Evolutionary conservation across 2,329 filamentous ascomycete species (phyloP).

Genomic region (Arthrinium puccinioides): DNA sequence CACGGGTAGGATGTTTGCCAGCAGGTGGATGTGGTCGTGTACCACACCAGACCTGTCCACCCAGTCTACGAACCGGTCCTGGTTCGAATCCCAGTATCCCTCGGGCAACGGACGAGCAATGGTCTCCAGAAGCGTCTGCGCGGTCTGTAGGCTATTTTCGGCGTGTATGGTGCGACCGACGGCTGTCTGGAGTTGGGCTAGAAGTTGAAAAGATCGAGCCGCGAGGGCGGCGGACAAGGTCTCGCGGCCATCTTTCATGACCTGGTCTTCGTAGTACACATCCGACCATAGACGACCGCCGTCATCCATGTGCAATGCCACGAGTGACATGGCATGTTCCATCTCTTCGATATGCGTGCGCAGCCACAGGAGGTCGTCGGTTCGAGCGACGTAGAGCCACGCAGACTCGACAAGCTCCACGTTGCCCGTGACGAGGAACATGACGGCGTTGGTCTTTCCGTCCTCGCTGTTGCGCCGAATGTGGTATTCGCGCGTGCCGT

Average conservation of each 20-base stretch:
- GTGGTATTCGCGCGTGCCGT: conserved; percentile 8
- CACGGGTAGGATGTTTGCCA: conserved; percentile 8
- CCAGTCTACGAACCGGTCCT: conserved; percentile 8
- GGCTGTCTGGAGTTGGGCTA: conserved; percentile 5
- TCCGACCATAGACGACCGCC: conserved; percentile 7
- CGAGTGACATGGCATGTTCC: conserved; percentile 3
- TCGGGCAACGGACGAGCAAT: conserved; percentile 4
- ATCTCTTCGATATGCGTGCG: conserved; percentile 2
- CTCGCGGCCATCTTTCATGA: conserved; percentile 9
- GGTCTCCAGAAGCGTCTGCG: background rate
- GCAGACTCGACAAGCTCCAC: conserved; percentile 7
- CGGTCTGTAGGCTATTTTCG: background rate
- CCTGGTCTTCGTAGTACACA: conserved; percentile 10
- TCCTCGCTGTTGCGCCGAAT: conserved; percentile 7
- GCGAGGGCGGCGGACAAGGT: conserved; percentile 7
- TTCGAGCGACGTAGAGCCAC: conserved; percentile 7
- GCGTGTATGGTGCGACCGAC: conserved; percentile 1
- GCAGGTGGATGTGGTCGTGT: conserved; percentile 10
- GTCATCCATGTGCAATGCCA: conserved; percentile 4
- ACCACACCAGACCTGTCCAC: conserved; percentile 5
- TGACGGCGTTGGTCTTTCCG: conserved; percentile 6
- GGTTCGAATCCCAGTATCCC: conserved; percentile 6
- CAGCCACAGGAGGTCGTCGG: conserved; percentile 7
- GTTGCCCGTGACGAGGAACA: conserved; percentile 9
- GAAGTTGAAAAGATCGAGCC: conserved; percentile 4